These are phyloP conservation scores for Geranomyces michiganensis DNA, from an alignment of 192 early-diverging fungal species.

Conservation along the genomic window DNA sequence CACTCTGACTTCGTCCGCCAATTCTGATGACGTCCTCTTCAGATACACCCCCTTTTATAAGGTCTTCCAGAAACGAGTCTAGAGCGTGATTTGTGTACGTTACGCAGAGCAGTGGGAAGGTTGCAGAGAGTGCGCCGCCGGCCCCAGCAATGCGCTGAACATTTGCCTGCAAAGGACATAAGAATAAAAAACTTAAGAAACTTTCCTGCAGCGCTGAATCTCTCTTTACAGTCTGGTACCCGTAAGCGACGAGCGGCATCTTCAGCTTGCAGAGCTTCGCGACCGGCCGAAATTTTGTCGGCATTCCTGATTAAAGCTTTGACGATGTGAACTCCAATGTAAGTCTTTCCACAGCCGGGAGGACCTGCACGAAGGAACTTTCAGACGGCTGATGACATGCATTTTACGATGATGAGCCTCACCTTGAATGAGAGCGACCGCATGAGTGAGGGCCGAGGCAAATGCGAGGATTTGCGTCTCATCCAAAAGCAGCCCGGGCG, in stretches of 20 bases:
- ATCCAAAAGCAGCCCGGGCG: conserved; percentile 46
- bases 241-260: not conserved
- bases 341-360: conserved; percentile 9
- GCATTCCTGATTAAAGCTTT: too few species aligned
- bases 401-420: too few species aligned
- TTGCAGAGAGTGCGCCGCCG: conserved; percentile 13
- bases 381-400: too few species aligned
- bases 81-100: conserved; percentile 67
- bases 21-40: conserved; percentile 48
- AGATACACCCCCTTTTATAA: conserved; percentile 44
- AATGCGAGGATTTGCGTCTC: conserved; percentile 54
- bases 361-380: too few species aligned
- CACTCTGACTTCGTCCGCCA: conserved; percentile 43
- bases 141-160: conserved; percentile 48
- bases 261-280: too few species aligned
- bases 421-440: conserved; percentile 62
- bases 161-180: not conserved
- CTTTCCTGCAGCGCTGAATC: too few species aligned
- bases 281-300: too few species aligned
- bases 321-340: conserved; percentile 21
- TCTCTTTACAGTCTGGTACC: not conserved
- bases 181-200: too few species aligned
- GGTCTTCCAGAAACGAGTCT: conserved; percentile 62
- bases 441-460: conserved; percentile 47
- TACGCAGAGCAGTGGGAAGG: conserved; percentile 51